Percentiles rank a stretch among this genome's conserved stretches.
These are phyloP conservation scores for Panellus pusillus DNA, from an alignment of 768 basidiomycete genomes.

Conservation along the genomic window DNA sequence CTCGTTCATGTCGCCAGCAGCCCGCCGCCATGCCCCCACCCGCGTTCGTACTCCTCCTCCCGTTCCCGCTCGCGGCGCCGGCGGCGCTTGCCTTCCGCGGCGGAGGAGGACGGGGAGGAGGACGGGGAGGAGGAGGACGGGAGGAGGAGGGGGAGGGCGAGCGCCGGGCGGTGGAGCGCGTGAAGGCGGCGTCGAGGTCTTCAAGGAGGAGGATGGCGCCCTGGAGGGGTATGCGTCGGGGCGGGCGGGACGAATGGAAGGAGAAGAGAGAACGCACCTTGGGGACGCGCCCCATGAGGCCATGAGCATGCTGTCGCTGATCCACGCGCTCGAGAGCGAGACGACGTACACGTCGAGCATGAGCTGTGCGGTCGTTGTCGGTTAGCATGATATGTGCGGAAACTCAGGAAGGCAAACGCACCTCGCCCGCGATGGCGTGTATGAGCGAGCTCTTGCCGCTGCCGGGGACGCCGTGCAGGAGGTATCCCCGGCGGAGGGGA, in stretches of 20 bases:
- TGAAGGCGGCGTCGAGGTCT: conserved; percentile 89
- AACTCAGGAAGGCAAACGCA: conserved; percentile 1
- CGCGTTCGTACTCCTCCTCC: too few relatives aligned
- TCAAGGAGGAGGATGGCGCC: conserved; percentile 87
- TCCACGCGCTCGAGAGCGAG: conserved; percentile 83
- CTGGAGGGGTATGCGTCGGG: too few relatives aligned
- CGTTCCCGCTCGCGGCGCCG: too few relatives aligned
- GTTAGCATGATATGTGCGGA: too few relatives aligned
- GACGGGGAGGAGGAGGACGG: too few relatives aligned
- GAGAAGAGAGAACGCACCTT: conserved; percentile 11
- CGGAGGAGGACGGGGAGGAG: too few relatives aligned
- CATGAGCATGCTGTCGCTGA: conserved; percentile 83
- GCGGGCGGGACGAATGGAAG: too few relatives aligned
- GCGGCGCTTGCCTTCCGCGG: conserved; percentile 6
- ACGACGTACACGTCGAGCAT: conserved; percentile 92
- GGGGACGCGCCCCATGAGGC: conserved; percentile 85
- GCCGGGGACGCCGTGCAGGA: conserved; percentile 82
- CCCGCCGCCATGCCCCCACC: too few relatives aligned
- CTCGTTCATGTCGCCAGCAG: conserved; percentile 77
- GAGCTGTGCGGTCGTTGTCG: conserved; percentile 39
- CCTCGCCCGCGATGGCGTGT: conserved; percentile 81
- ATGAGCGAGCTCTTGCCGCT: conserved; percentile 87
- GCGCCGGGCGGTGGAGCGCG: conserved; percentile 63
- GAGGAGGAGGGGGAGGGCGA: too few relatives aligned
- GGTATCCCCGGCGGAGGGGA: conserved; percentile 86